Evolutionary conservation across 2,329 filamentous ascomycete species (phyloP), one percentile per base, ranked within the genome.

Genomic region (Fusarium hostae): DNA sequence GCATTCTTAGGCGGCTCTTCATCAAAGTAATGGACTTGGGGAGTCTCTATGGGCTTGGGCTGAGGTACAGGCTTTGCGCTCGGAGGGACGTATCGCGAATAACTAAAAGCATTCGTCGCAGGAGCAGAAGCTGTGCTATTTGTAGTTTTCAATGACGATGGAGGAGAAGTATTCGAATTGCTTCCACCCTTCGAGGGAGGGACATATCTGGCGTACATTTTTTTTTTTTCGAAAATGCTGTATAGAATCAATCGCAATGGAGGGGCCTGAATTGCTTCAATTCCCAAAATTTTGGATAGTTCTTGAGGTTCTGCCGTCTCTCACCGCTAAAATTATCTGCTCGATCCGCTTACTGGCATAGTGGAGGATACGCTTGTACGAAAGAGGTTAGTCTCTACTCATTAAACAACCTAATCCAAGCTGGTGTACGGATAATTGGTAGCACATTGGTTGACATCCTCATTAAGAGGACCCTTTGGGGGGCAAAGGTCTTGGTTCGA

Each of bases 201-300:
- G 20, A 85, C 76, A 63, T 86, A 85, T 70, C 84, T 79, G 50
- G 83, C 79, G 72, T 85, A 84, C 82, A 83, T 83, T 30, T 5
- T 26, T 26, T 5, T 26, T 26, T 15, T 76, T 66, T 58, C 32
- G 34, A 55, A 51, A 43, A 28, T 70, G 30, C 18, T 73, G 59
- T 51, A 51, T 47, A 58, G 44, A 63, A 55, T 45, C 15, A 22
- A 39, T 55, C 48, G 56, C 43, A 54, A 62, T 73, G 63, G 66
- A 71, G 74, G 67, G 68, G 68, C 56, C 39, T 40, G 44, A 30
- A 43, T 37, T 55, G 54, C 40, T 63, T 60, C 59, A 56, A 52
- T 40, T 56, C 68, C 76, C 76, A 80, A 82, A 81, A 75, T 78
- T 81, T 82, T 81, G 77, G 78, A 65, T 66, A 69, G 59, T 56